Percentiles rank a stretch among this genome's conserved stretches.
These are phyloP conservation scores for Saccharomyces jurei DNA, from an alignment of 805 yeast species.

Conservation along the genomic window DNA sequence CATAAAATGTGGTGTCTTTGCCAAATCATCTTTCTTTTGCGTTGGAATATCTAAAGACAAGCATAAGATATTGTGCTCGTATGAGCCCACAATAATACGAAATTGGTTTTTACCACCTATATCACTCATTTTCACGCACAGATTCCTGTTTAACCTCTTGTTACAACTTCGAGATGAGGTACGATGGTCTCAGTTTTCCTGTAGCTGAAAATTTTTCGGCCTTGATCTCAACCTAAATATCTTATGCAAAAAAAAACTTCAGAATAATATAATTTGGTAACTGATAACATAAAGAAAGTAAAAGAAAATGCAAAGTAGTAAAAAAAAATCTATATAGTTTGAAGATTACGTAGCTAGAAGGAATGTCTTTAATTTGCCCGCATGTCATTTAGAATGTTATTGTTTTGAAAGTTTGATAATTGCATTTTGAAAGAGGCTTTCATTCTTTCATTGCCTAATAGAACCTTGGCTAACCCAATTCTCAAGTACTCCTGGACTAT, in stretches of 20 bases:
- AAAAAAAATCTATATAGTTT: neutral
- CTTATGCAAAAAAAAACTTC: neutral
- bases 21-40: neutral
- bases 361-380: neutral
- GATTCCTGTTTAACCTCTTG: neutral
- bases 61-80: slow-evolving; percentile 87
- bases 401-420: slow-evolving; percentile 18
- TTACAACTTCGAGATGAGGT: slow-evolving; percentile 2
- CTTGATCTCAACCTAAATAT: neutral
- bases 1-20: slow-evolving; percentile 57
- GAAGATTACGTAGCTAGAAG: neutral
- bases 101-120: slow-evolving; percentile 35
- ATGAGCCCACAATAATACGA: slow-evolving; percentile 87
- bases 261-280: neutral
- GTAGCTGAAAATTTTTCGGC: neutral
- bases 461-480: slow-evolving; percentile 36
- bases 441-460: slow-evolving; percentile 44
- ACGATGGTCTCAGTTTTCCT: neutral
- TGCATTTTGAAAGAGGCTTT: slow-evolving; percentile 32
- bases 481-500: slow-evolving; percentile 35
- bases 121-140: neutral
- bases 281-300: neutral
- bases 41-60: slow-evolving; percentile 58
- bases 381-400: slow-evolving; percentile 8
- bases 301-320: neutral